Conservation (phyloP, 805 yeast genomes). For the Martiniozyma abietophila region DNA sequence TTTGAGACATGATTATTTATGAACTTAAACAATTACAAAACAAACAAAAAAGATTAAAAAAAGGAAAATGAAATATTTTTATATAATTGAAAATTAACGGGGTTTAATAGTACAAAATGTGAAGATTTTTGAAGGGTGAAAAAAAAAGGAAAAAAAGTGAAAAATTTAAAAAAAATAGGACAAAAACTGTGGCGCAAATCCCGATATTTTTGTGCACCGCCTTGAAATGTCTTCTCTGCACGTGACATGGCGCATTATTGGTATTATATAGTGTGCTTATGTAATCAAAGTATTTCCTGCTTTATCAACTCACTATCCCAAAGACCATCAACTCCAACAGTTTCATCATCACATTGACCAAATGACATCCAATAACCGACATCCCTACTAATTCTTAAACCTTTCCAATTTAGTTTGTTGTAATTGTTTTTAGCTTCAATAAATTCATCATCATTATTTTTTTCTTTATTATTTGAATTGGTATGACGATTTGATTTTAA, state of each 20-base stretch:
- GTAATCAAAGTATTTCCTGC: too few species aligned
- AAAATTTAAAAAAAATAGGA: too few species aligned
- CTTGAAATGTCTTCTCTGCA: too few species aligned
- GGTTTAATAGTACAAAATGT: conserved; percentile 2
- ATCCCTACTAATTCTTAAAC: conserved; percentile 15
- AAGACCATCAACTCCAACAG: conserved; percentile 2
- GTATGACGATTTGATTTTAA: conserved; percentile 7
- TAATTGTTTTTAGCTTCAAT: conserved; percentile 10
- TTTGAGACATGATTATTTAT: conserved; percentile 15
- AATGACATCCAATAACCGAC: conserved; percentile 1
- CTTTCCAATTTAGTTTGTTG: conserved; percentile 21
- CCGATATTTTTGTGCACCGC: too few species aligned
- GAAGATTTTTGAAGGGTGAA: too few species aligned
- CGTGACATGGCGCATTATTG: too few species aligned
- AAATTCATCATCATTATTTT: conserved; percentile 1
- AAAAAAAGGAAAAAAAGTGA: too few species aligned
- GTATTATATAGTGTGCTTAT: too few species aligned
- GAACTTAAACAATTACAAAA: too few species aligned
- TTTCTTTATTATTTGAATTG: conserved; percentile 3
- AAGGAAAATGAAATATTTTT: background rate
- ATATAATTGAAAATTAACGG: conserved; percentile 1
- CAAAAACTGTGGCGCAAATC: too few species aligned
- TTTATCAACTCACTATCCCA: too few species aligned
- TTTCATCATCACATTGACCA: conserved; percentile 2
- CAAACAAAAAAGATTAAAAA: background rate